These are phyloP conservation scores for Flaveria ramosissima DNA, from an alignment of 129 eudicot genomes.

Conservation along the genomic window DNA sequence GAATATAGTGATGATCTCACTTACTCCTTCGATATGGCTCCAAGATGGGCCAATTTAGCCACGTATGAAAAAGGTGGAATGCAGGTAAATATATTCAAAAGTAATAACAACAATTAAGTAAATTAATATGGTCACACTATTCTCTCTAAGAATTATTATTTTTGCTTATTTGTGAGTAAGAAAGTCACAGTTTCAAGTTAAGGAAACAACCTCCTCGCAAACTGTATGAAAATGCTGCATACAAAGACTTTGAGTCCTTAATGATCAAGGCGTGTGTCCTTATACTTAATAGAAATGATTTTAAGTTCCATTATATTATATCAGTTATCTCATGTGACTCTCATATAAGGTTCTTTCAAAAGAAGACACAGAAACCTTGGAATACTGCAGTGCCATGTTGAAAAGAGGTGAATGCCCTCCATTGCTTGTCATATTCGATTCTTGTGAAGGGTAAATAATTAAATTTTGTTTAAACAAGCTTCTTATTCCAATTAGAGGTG, in stretches of 20 bases:
- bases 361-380: conserved; percentile 74
- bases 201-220: background rate
- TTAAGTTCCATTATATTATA: conserved; percentile 11
- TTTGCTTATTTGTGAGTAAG: background rate
- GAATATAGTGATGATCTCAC: conserved; percentile 43
- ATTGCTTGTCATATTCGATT: conserved; percentile 63
- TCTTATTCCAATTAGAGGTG: conserved; percentile 22
- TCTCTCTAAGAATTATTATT: background rate
- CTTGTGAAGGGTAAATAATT: conserved; percentile 62
- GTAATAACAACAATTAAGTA: background rate
- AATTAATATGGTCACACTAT: background rate
- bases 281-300: conserved; percentile 2
- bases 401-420: conserved; percentile 82
- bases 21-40: conserved; percentile 37
- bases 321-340: conserved; percentile 20
- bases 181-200: conserved; percentile 17
- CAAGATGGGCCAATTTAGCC: conserved; percentile 34
- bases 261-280: conserved; percentile 1
- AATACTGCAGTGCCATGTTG: conserved; percentile 62
- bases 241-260: background rate
- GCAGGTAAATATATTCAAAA: conserved; percentile 45
- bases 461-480: conserved; percentile 20
- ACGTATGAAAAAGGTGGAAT: conserved; percentile 37
- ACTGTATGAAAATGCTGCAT: background rate
- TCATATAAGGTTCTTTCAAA: conserved; percentile 67